Percentiles rank a stretch among this genome's conserved stretches.
Conservation (phyloP, 2,329 filamentous ascomycete genomes). For the Pseudogymnoascus sp. region DNA sequence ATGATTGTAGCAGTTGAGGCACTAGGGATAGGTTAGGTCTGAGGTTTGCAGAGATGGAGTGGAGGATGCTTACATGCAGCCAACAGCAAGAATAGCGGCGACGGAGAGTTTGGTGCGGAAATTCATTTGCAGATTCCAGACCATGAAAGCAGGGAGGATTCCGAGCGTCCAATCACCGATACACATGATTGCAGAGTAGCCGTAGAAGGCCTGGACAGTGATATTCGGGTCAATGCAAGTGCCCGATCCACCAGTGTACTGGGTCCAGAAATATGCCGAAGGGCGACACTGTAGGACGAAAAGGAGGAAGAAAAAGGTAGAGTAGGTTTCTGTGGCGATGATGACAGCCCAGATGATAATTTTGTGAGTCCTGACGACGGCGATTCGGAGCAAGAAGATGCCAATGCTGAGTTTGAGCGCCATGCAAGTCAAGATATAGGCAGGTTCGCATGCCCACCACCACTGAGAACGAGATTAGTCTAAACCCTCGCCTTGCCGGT, state of each 20-base stretch:
- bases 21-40: constrained; percentile 18
- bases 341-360: constrained; percentile 32
- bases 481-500: not conserved
- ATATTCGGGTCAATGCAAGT: constrained; percentile 33
- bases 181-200: constrained; percentile 38
- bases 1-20: constrained; percentile 36
- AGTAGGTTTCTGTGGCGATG: constrained; percentile 28
- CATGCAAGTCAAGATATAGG: constrained; percentile 34
- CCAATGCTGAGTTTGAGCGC: constrained; percentile 35
- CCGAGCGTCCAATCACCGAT: constrained; percentile 41
- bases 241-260: constrained; percentile 29
- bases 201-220: constrained; percentile 35
- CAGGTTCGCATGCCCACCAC: constrained; percentile 23
- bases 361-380: constrained; percentile 27
- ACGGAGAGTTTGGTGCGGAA: constrained; percentile 38
- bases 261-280: constrained; percentile 40
- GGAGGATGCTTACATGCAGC: constrained; percentile 35
- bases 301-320: constrained; percentile 36
- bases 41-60: not conserved
- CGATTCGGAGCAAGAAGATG: constrained; percentile 35
- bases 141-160: constrained; percentile 40
- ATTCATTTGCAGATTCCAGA: constrained; percentile 44
- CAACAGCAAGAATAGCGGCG: constrained; percentile 40
- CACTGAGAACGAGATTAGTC: constrained; percentile 13
- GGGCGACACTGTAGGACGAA: constrained; percentile 43